Evolutionary conservation across 2,329 filamentous ascomycete species (phyloP).

Genomic region (Fusarium oligoseptatum): DNA sequence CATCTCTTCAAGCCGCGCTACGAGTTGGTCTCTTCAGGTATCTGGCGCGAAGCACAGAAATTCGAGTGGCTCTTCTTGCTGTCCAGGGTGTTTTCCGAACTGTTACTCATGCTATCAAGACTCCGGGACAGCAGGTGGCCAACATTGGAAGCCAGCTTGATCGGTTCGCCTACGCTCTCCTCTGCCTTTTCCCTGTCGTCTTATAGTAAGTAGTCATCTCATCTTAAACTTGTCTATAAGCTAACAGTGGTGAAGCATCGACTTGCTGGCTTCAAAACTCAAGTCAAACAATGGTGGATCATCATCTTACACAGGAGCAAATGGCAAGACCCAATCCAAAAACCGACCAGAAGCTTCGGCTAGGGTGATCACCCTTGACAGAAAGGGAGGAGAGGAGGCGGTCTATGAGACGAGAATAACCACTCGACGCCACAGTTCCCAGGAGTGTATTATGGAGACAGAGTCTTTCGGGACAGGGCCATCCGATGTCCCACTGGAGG

Average conservation of each 20-base stretch:
- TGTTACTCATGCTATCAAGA: constrained; percentile 47
- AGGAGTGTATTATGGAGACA: background rate
- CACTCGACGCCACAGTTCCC: background rate
- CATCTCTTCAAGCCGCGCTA: constrained; percentile 2
- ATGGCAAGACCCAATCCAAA: background rate
- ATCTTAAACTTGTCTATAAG: background rate
- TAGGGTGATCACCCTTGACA: background rate
- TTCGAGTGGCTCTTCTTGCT: constrained; percentile 52
- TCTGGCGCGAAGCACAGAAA: constrained; percentile 53
- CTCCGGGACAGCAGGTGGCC: background rate
- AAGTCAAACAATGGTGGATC: background rate
- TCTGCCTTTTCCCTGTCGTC: background rate
- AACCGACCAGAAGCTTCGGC: background rate
- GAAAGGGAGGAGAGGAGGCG: background rate
- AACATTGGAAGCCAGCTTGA: background rate
- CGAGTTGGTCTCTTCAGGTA: constrained; percentile 52
- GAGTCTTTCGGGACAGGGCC: background rate
- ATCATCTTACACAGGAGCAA: background rate
- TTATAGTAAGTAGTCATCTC: background rate
- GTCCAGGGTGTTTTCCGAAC: constrained; percentile 52
- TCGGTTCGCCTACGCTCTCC: background rate
- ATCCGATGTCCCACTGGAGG: background rate
- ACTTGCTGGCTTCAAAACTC: background rate
- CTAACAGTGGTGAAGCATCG: background rate
- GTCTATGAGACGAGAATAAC: background rate